These are phyloP conservation scores for Bipolaris gigantea DNA, from an alignment of 2,329 filamentous ascomycete species.

Conservation along the genomic window DNA sequence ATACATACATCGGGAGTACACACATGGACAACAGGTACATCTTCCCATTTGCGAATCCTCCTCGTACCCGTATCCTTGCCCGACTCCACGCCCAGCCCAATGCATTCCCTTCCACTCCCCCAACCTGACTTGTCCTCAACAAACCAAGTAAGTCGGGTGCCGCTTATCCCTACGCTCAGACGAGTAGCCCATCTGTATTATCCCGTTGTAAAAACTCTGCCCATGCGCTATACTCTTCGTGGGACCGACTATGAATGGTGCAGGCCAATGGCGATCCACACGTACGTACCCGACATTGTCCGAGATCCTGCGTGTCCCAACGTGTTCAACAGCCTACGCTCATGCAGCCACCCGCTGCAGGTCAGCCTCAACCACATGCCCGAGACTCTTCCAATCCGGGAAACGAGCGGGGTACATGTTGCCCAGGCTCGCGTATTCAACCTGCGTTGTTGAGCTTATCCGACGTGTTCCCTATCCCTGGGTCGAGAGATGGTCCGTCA, in stretches of 20 bases:
- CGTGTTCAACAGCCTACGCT: conserved; percentile 2
- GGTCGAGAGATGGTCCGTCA: not conserved
- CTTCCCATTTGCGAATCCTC: too few species aligned
- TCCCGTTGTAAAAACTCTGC: not conserved
- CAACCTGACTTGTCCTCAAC: not conserved
- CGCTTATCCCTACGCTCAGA: not conserved
- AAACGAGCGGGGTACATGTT: not conserved
- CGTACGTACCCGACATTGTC: not conserved
- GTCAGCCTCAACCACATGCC: conserved; percentile 6
- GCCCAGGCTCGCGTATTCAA: not conserved
- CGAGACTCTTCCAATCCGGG: not conserved
- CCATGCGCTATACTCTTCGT: not conserved
- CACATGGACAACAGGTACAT: too few species aligned
- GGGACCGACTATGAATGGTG: not conserved
- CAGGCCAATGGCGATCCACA: not conserved
- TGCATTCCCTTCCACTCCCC: too few species aligned
- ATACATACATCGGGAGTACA: too few species aligned
- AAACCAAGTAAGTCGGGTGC: not conserved
- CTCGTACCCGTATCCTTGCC: too few species aligned
- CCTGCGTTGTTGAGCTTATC: conserved; percentile 6
- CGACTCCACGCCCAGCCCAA: too few species aligned
- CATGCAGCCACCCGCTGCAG: conserved; percentile 13
- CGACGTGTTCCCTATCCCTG: not conserved
- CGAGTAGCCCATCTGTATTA: not conserved
- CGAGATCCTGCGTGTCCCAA: conserved; percentile 1